Conservation (phyloP, 2,329 filamentous ascomycete species). For the Tolypocladium nubicola region DNA sequence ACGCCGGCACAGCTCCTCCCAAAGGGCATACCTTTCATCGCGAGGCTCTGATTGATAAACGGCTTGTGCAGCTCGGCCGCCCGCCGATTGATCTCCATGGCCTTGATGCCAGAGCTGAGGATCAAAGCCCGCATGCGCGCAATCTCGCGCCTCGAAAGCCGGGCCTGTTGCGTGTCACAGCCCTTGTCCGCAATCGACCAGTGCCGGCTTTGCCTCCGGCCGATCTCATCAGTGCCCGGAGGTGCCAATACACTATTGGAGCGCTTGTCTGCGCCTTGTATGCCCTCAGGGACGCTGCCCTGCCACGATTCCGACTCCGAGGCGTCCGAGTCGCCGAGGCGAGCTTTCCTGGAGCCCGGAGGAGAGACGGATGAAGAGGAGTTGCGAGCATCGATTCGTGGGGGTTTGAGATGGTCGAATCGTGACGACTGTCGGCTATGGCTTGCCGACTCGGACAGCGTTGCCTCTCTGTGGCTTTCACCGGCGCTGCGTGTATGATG, state of each 20-base stretch:
- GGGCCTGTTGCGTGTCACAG: conserved; percentile 20
- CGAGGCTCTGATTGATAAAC: conserved; percentile 12
- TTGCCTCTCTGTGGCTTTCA: conserved; percentile 7
- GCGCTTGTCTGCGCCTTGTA: conserved; percentile 23
- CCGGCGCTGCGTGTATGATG: conserved; percentile 15
- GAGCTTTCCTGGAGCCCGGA: conserved; percentile 10
- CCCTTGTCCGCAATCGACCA: conserved; percentile 41
- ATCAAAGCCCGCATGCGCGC: conserved; percentile 69
- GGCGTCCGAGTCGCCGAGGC: conserved; percentile 19
- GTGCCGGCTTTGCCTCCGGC: conserved; percentile 23
- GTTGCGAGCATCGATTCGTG: conserved; percentile 34
- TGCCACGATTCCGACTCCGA: conserved; percentile 28
- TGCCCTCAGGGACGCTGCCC: conserved; percentile 15
- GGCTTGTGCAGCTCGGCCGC: conserved; percentile 39
- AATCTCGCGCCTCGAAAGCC: conserved; percentile 59
- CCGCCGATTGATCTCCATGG: conserved; percentile 64
- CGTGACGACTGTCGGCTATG: conserved; percentile 30
- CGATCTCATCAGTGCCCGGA: conserved; percentile 11
- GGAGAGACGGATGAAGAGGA: conserved; percentile 28
- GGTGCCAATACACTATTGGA: conserved; percentile 21
- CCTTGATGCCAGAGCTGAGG: conserved; percentile 80
- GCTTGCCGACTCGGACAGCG: conserved; percentile 3
- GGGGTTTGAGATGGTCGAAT: conserved; percentile 38
- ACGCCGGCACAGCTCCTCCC: conserved; percentile 12
- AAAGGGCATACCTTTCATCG: conserved; percentile 10